A percentile compares a stretch with the other conserved stretches of the same genome.
These are phyloP conservation scores for Fragaria vesca DNA, from an alignment of 306 rosid genomes.

Conservation along the genomic window DNA sequence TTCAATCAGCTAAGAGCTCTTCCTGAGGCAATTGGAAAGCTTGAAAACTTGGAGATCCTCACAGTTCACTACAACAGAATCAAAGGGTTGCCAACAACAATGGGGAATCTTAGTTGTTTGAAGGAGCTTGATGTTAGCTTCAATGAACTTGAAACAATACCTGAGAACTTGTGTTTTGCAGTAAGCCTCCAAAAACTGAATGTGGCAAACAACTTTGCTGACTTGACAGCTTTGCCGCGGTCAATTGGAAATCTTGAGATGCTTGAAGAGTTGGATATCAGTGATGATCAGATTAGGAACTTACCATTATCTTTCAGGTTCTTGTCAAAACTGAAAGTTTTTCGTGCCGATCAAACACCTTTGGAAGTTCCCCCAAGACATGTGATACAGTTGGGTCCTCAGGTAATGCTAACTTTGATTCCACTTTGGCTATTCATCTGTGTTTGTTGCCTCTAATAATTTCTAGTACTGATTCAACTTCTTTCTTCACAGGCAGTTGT, in stretches of 20 bases:
- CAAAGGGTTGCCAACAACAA: conserved; percentile 66
- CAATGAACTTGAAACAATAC: conserved; percentile 68
- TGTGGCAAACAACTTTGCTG: conserved; percentile 79
- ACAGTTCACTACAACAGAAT: conserved; percentile 81
- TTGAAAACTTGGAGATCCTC: conserved; percentile 61
- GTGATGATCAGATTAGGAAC: conserved; percentile 72
- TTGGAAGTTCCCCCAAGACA: conserved; percentile 76
- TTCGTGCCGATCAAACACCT: conserved; percentile 74
- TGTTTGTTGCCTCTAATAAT: not conserved
- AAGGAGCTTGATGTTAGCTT: conserved; percentile 91
- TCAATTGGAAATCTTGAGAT: conserved; percentile 81
- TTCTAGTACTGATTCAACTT: conserved; percentile 15
- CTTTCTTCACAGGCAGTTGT: conserved; percentile 66
- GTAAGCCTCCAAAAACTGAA: conserved; percentile 60
- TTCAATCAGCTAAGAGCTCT: conserved; percentile 80
- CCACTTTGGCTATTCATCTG: conserved; percentile 14
- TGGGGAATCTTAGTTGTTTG: conserved; percentile 58
- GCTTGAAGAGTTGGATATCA: conserved; percentile 95
- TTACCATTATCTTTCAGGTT: conserved; percentile 75
- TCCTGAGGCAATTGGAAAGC: conserved; percentile 92
- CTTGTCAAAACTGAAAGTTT: conserved; percentile 62
- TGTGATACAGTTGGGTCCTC: conserved; percentile 70
- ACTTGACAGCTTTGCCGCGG: conserved; percentile 72
- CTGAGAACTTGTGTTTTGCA: conserved; percentile 74
- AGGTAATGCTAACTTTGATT: conserved; percentile 40